Evolutionary conservation across 352 stramenopile species (phyloP).

Genomic region (Phytophthora megakarya): DNA sequence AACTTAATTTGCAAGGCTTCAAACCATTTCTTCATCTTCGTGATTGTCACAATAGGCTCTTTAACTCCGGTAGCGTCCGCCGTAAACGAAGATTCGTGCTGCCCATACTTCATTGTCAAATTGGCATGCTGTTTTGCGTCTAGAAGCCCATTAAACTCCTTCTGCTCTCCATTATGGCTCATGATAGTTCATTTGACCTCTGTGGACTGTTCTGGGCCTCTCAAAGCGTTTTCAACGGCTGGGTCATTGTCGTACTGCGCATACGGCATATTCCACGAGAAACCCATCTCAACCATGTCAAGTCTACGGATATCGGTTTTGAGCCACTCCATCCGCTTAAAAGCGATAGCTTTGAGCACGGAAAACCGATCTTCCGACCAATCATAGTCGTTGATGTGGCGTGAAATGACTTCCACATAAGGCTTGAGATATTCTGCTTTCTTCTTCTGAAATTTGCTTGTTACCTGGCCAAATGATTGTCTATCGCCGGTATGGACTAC

Average conservation of each 20-base stretch:
- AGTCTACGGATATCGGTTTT: background rate
- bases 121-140: background rate
- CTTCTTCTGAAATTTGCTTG: too few species aligned
- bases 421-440: too few species aligned
- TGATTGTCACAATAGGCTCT: background rate
- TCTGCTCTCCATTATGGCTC: background rate
- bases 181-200: background rate
- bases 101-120: background rate
- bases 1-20: too few species aligned
- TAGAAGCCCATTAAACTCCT: background rate
- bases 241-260: too few species aligned
- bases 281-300: background rate
- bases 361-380: background rate
- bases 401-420: too few species aligned
- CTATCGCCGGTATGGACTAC: too few species aligned
- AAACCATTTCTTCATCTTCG: background rate
- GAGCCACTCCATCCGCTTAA: background rate
- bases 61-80: background rate
- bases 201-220: background rate
- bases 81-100: background rate
- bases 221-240: background rate
- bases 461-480: too few species aligned
- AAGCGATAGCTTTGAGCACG: background rate
- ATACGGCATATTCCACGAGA: background rate
- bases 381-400: too few species aligned